A percentile compares a stretch with the other conserved stretches of the same genome.
These are phyloP conservation scores for Pseudodiploospora longispora DNA, from an alignment of 2,329 filamentous ascomycete species.

Conservation along the genomic window DNA sequence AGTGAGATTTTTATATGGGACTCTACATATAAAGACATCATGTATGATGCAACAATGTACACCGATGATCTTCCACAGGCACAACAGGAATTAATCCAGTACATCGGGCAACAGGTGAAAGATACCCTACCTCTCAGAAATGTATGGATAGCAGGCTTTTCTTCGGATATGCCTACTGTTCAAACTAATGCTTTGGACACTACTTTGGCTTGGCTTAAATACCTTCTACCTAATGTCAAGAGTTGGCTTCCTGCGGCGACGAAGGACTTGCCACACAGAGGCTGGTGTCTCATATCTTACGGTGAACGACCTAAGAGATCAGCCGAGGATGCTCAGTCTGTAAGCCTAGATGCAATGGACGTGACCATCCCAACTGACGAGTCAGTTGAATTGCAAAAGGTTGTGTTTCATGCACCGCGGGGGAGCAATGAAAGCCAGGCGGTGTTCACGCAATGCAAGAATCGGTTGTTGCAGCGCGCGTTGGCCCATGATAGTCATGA, in stretches of 20 bases:
- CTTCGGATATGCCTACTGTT: conserved; percentile 10
- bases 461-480: conserved; percentile 35
- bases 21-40: conserved; percentile 19
- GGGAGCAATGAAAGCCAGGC: conserved; percentile 12
- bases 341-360: conserved; percentile 12
- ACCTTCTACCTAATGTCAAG: conserved; percentile 24
- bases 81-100: conserved; percentile 36
- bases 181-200: conserved; percentile 31
- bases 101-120: conserved; percentile 22
- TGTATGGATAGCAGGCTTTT: conserved; percentile 39
- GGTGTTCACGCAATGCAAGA: conserved; percentile 28
- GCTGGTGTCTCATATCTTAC: conserved; percentile 25
- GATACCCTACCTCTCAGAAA: conserved; percentile 24
- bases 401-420: conserved; percentile 41
- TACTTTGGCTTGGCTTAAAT: conserved; percentile 30
- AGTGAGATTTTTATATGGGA: conserved; percentile 52
- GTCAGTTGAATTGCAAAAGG: conserved; percentile 16
- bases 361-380: conserved; percentile 11
- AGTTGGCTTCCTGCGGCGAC: conserved; percentile 27
- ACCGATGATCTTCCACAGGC: conserved; percentile 33
- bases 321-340: background rate
- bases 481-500: conserved; percentile 6
- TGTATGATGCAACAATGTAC: conserved; percentile 10
- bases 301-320: background rate
- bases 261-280: conserved; percentile 19